Conservation (phyloP, 2,329 filamentous ascomycete species). For the Knoxdaviesia proteae region DNA sequence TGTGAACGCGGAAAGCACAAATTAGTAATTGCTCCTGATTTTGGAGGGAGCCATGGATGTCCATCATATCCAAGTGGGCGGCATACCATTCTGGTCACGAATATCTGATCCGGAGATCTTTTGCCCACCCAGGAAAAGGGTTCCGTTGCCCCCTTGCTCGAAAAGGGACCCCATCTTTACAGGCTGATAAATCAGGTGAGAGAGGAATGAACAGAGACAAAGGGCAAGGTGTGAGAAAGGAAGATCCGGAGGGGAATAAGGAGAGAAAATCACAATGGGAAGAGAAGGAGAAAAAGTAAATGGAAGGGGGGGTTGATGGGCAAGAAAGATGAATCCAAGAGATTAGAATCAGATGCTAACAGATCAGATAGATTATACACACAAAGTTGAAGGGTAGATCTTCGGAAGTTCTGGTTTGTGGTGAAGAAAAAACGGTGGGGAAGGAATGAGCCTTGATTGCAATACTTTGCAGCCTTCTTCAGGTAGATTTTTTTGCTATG, state of each 20-base stretch:
- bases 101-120: conserved; percentile 97
- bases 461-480: too few species aligned
- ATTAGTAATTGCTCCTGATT: conserved; percentile 3
- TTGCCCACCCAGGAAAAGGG: conserved; percentile 85
- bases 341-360: too few species aligned
- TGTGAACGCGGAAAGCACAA: conserved; percentile 13
- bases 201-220: neutral
- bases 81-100: conserved; percentile 77
- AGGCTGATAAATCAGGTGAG: conserved; percentile 2
- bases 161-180: conserved; percentile 76
- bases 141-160: conserved; percentile 85
- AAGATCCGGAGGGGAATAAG: neutral
- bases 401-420: too few species aligned
- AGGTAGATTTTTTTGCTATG: too few species aligned
- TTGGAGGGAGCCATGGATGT: neutral
- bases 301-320: neutral
- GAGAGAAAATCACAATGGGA: conserved; percentile 2
- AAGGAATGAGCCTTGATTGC: too few species aligned
- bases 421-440: too few species aligned
- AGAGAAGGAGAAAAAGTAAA: neutral
- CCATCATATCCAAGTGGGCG: neutral
- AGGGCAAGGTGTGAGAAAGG: neutral
- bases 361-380: too few species aligned
- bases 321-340: conserved; percentile 1
- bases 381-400: too few species aligned